Evolutionary conservation across 768 basidiomycete species (phyloP).

Genomic region (Naganishia vishniacii): DNA sequence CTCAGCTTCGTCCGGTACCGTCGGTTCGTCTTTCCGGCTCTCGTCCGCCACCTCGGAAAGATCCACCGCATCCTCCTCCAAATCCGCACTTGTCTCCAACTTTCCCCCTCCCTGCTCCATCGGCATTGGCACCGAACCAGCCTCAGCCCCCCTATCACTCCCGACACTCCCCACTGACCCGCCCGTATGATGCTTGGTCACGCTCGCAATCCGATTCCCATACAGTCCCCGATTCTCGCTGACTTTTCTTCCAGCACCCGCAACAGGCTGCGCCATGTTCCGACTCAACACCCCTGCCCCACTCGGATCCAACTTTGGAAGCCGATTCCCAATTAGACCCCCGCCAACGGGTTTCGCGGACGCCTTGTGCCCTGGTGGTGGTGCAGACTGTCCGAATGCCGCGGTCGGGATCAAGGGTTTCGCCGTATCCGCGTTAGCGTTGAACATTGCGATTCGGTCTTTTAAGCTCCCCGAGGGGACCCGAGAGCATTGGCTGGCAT

Average conservation of each 20-base stretch:
- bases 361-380: not conserved
- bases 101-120: not conserved
- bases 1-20: not conserved
- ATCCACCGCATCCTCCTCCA: constrained; percentile 17
- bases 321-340: constrained; percentile 17
- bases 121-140: not conserved
- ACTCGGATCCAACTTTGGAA: constrained; percentile 1
- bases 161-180: constrained; percentile 1
- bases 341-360: constrained; percentile 3
- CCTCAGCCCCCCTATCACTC: not conserved
- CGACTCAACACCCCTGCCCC: not conserved
- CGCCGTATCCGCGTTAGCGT: constrained; percentile 8
- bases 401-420: constrained; percentile 16
- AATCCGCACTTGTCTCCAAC: not conserved
- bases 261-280: constrained; percentile 2
- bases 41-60: not conserved
- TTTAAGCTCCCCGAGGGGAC: constrained; percentile 19
- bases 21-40: no score
- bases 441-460: constrained; percentile 26
- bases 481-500: not conserved
- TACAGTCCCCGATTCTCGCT: constrained; percentile 12
- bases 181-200: constrained; percentile 8
- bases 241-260: not conserved
- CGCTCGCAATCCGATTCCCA: constrained; percentile 19
- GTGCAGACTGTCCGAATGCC: constrained; percentile 8